phyloP scores from a whole-genome alignment of 306 rosid genomes.

The Mucuna pruriens region DNA sequence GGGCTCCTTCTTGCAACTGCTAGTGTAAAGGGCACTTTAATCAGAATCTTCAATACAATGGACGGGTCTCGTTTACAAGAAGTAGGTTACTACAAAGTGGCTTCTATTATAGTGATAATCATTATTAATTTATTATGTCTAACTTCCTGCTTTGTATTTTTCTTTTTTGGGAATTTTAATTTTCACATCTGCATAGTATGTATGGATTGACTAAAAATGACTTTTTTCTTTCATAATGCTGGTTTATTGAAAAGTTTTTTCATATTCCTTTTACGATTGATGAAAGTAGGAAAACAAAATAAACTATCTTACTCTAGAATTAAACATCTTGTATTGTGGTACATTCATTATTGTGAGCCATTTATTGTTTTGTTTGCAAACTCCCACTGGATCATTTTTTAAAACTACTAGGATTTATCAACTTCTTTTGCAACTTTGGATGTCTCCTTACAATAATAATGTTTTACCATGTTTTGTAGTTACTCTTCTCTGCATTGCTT shows the following conservation, averaged over 20 bases:
- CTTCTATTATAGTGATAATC: conserved; percentile 28
- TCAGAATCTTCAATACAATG: conserved; percentile 96
- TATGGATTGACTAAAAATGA: conserved; percentile 24
- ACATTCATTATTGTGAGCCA: conserved; percentile 3
- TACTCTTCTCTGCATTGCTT: background rate
- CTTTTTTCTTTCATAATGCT: background rate
- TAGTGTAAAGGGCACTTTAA: conserved; percentile 88
- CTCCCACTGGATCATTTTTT: conserved; percentile 1
- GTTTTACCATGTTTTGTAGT: background rate
- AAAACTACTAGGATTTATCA: background rate
- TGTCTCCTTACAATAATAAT: background rate
- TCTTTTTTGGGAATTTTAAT: background rate
- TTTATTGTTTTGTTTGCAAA: background rate
- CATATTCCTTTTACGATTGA: background rate
- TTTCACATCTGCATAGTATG: background rate
- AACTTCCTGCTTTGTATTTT: conserved; percentile 26
- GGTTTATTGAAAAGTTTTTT: background rate
- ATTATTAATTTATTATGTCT: conserved; percentile 14
- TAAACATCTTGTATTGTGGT: background rate
- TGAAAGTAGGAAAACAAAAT: background rate
- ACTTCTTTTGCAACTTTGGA: background rate
- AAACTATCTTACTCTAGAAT: conserved; percentile 5
- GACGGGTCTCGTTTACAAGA: conserved; percentile 91
- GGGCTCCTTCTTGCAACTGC: conserved; percentile 99
- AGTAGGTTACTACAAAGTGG: conserved; percentile 52